Evolutionary conservation across 116 monocot genomes (phyloP).

Genomic region (Posidonia oceanica): DNA sequence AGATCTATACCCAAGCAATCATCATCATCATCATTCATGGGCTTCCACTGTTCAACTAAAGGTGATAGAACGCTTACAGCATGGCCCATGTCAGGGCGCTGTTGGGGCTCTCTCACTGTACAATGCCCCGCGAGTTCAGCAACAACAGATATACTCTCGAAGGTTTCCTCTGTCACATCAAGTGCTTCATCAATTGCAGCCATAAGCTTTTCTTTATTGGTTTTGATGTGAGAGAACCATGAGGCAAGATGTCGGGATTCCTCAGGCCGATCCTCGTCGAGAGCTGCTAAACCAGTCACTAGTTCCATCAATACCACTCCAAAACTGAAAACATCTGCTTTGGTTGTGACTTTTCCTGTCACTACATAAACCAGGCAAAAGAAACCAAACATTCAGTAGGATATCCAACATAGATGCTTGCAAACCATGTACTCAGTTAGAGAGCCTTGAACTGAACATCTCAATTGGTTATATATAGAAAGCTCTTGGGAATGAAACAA

Average conservation of each 20-base stretch:
- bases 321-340: slow-evolving; percentile 64
- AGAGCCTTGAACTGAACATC: too few relatives aligned
- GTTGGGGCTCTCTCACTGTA: slow-evolving; percentile 51
- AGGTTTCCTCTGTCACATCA: slow-evolving; percentile 25
- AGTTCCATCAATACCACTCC: slow-evolving; percentile 69
- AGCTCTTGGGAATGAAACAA: too few relatives aligned
- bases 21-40: slow-evolving; percentile 31
- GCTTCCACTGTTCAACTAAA: slow-evolving; percentile 71
- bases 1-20: slow-evolving; percentile 53
- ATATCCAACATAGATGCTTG: background rate
- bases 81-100: slow-evolving; percentile 78
- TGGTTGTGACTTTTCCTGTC: slow-evolving; percentile 72
- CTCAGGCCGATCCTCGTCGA: slow-evolving; percentile 49
- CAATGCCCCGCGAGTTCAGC: slow-evolving; percentile 78
- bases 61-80: slow-evolving; percentile 54
- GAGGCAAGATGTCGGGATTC: slow-evolving; percentile 40
- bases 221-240: slow-evolving; percentile 39
- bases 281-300: slow-evolving; percentile 48
- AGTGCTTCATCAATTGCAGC: slow-evolving; percentile 39
- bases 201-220: slow-evolving; percentile 29
- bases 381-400: background rate
- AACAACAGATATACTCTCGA: slow-evolving; percentile 38
- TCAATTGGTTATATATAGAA: too few relatives aligned
- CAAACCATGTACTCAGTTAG: too few relatives aligned
- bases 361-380: slow-evolving; percentile 19